phyloP scores from a whole-genome alignment of 228 moss, liverwort and hornwort genomes.

The Sphagnum fallax region DNA sequence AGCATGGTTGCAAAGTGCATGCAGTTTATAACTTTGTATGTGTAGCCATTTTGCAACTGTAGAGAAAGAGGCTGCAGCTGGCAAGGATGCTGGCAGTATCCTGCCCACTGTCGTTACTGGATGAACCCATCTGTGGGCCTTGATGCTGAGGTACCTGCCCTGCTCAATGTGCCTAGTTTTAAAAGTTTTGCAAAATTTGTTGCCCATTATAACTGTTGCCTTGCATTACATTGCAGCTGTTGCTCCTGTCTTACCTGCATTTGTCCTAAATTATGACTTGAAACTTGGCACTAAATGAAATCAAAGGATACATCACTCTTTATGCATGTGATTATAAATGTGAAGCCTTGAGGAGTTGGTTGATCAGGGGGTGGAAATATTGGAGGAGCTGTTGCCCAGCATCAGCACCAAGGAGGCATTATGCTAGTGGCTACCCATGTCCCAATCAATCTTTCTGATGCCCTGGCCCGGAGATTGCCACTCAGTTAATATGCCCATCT shows the following conservation, averaged over 20 bases:
- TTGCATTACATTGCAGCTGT: not conserved
- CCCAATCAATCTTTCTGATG: constrained; percentile 64
- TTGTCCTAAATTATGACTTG: too few relatives aligned
- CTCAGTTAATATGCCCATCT: constrained; percentile 35
- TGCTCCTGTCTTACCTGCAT: not conserved
- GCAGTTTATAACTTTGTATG: not conserved
- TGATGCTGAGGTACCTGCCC: constrained; percentile 50
- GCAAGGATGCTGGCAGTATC: constrained; percentile 89
- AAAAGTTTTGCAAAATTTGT: too few relatives aligned
- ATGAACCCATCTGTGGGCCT: constrained; percentile 96
- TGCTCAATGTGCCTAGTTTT: not conserved
- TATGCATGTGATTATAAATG: not conserved
- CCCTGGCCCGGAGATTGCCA: constrained; percentile 69
- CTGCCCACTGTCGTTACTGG: constrained; percentile 82
- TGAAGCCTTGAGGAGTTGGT: not conserved
- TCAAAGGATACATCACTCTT: not conserved
- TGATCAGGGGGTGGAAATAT: constrained; percentile 67
- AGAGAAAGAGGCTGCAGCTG: constrained; percentile 86
- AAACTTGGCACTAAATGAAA: too few relatives aligned
- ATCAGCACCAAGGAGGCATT: constrained; percentile 75
- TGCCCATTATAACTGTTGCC: too few relatives aligned
- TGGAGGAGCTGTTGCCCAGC: constrained; percentile 71
- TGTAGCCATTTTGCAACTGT: constrained; percentile 4
- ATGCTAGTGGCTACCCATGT: constrained; percentile 88
- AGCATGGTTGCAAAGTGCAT: not conserved